These are phyloP conservation scores for Podospora tetraspora DNA, from an alignment of 495 filamentous ascomycete species.

Conservation along the genomic window DNA sequence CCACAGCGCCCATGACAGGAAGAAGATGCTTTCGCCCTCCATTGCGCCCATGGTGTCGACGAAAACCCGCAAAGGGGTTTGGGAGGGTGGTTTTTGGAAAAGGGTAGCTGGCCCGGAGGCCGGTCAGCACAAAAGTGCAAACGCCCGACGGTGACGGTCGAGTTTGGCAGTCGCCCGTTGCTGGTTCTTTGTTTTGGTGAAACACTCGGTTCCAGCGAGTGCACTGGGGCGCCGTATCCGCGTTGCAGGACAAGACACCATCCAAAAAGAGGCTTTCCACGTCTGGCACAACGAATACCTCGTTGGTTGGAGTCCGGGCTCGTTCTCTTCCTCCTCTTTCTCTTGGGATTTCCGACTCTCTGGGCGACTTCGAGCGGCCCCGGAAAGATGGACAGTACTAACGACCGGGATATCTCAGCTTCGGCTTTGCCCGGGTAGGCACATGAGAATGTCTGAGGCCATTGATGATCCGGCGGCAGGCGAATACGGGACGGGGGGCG, in stretches of 20 bases:
- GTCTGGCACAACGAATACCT: neutral
- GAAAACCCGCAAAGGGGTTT: neutral
- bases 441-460: constrained; percentile 23
- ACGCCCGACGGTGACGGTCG: neutral
- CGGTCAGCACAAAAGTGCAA: neutral
- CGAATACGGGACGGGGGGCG: neutral
- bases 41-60: constrained; percentile 18
- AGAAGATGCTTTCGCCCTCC: constrained; percentile 50
- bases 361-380: neutral
- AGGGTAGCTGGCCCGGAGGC: neutral
- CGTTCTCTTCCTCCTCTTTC: neutral
- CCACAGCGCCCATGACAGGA: constrained; percentile 76
- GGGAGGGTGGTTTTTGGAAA: neutral
- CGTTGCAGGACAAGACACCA: neutral
- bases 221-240: neutral
- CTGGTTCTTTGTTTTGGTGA: neutral
- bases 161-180: neutral
- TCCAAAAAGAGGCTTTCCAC: neutral
- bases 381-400: neutral
- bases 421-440: constrained; percentile 17
- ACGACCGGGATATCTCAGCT: constrained; percentile 13
- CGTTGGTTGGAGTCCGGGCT: neutral
- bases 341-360: neutral
- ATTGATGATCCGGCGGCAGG: neutral
- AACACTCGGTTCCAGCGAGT: neutral